Evolutionary conservation across 148 eudicot species (phyloP), one percentile per base, ranked within the genome.

Genomic region (Fagopyrum tataricum): DNA sequence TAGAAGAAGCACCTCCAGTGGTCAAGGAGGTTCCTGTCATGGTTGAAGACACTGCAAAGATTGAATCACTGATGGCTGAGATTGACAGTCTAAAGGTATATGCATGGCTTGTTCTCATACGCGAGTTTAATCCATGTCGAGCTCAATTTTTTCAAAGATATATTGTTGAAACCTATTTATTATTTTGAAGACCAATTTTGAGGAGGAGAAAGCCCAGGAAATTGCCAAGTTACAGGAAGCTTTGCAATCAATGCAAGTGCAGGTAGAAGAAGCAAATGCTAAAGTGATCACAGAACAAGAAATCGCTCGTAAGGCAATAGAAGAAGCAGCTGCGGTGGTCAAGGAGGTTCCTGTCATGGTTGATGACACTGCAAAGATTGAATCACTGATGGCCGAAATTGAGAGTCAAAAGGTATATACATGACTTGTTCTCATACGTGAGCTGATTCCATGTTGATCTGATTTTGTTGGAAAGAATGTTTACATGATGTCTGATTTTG

Each of bases 121-220:
- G 2, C 37, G 37, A 31, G 2, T 31, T 31, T 31, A 31, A 31
- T 31, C 37, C 37, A 31, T 31, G 37, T 31, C n/a, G 37, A 31
- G 37, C 37, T 31, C n/a, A 31, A 31, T 31, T 31, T 31, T 31
- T 2, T 31, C 37, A 31, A 31, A 31, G 37, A 31, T 31, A 31
- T 31, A 31, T 31, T 31, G 37, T 31, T 31, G 2, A 31, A 31
- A 31, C 37, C 37, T 1, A 31, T 31, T 37, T 64, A n/a, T 64
- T 42, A 39, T 73, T 76, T 59, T 81, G 17, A 87, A 96, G 97
- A 85, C 89, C 80, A 96, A 96, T 76, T 74, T 92, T 81, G 97
- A 90, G 75, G 99, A 96, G 80, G 86, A 93, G 79, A 96, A 96
- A 80, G 86, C 89, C 76, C 94, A 90, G 79, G 97, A 96, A 85